A percentile compares a stretch with the other conserved stretches of the same genome.
phyloP scores from a whole-genome alignment of 2,329 filamentous ascomycete species.

The Paecilomyces fulvus region DNA sequence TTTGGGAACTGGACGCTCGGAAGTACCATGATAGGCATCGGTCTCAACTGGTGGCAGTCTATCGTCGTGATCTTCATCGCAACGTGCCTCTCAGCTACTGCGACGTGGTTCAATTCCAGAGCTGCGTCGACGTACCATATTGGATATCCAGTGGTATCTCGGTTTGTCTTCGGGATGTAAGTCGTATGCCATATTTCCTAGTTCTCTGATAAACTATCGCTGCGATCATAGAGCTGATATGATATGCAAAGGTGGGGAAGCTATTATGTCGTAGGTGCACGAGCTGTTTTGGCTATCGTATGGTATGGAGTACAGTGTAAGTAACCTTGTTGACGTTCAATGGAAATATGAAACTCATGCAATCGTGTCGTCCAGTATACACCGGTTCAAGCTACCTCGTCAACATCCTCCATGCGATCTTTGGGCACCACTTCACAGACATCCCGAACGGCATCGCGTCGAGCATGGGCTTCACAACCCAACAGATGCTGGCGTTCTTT shows the following conservation, averaged over 20 bases:
- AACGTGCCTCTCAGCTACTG: constrained; percentile 34
- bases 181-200: background rate
- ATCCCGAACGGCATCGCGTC: constrained; percentile 24
- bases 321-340: constrained; percentile 1
- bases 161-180: constrained; percentile 35
- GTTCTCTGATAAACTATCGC: background rate
- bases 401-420: constrained; percentile 20
- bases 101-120: constrained; percentile 39
- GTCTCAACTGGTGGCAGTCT: constrained; percentile 39
- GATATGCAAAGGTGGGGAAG: constrained; percentile 16
- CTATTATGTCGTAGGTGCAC: constrained; percentile 36
- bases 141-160: constrained; percentile 31
- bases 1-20: constrained; percentile 38
- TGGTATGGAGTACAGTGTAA: constrained; percentile 27
- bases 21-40: constrained; percentile 33
- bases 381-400: constrained; percentile 12
- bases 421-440: constrained; percentile 23
- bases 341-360: constrained; percentile 1
- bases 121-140: constrained; percentile 36
- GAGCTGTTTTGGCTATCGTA: constrained; percentile 33
- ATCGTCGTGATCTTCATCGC: constrained; percentile 39
- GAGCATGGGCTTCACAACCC: constrained; percentile 25
- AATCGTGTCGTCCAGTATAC: constrained; percentile 7
- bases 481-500: constrained; percentile 29
- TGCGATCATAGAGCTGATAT: background rate